Percentiles rank a stretch among this genome's conserved stretches.
Evolutionary conservation across 805 yeast genomes (phyloP).

Genomic region (Candida methanosorbosa): DNA sequence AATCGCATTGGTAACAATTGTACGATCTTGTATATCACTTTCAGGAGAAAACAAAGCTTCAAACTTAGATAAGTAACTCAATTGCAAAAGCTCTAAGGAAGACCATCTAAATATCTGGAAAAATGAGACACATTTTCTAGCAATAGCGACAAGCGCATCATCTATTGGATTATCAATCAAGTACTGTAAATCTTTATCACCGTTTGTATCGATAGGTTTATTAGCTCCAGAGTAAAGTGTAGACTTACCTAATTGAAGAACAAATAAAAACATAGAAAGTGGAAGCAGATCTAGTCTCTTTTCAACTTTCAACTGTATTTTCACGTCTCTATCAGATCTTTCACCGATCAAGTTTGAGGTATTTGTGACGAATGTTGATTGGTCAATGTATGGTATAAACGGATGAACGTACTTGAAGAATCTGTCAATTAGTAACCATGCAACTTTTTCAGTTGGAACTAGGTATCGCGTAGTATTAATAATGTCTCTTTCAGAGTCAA

Average conservation of each 20-base stretch:
- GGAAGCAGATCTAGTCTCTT: conserved; percentile 32
- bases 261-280: conserved; percentile 30
- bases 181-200: conserved; percentile 21
- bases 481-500: too few species aligned
- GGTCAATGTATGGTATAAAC: conserved; percentile 38
- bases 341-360: conserved; percentile 28
- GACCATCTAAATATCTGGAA: conserved; percentile 31
- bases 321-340: conserved; percentile 18
- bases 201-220: conserved; percentile 18
- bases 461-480: too few species aligned
- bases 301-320: conserved; percentile 22
- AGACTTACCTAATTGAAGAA: conserved; percentile 33
- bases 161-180: conserved; percentile 30
- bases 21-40: conserved; percentile 32
- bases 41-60: conserved; percentile 38
- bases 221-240: conserved; percentile 22
- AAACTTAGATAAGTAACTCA: conserved; percentile 29
- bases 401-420: conserved; percentile 38
- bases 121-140: conserved; percentile 30
- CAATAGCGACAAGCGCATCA: conserved; percentile 27
- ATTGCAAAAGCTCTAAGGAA: conserved; percentile 33
- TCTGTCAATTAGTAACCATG: conserved; percentile 32
- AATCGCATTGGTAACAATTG: conserved; percentile 27
- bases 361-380: conserved; percentile 22
- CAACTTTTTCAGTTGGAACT: conserved; percentile 29